Conservation (phyloP, 768 basidiomycete genomes). For the Panus rudis region DNA sequence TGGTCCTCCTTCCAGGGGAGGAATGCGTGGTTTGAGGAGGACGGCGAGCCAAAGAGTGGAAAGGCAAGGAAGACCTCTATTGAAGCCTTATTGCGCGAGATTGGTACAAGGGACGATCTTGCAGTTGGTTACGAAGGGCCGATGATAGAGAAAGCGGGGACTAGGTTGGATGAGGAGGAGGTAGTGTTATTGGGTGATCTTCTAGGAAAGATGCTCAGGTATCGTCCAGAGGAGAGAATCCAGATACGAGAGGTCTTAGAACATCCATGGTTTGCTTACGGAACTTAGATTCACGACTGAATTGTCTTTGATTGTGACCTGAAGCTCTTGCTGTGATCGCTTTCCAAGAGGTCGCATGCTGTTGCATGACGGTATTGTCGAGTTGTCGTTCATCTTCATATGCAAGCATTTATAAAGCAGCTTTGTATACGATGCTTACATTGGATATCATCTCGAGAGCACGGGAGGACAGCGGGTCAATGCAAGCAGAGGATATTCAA, state of each 20-base stretch:
- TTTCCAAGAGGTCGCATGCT: too few species aligned
- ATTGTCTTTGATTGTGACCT: too few species aligned
- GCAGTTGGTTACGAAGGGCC: constrained; percentile 14
- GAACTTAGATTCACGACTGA: too few species aligned
- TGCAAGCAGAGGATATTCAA: too few species aligned
- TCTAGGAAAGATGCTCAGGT: constrained; percentile 33
- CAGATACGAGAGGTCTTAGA: constrained; percentile 26
- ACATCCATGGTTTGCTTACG: constrained; percentile 33
- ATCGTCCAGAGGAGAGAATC: constrained; percentile 37
- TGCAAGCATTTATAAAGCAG: not conserved
- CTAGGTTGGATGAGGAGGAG: constrained; percentile 22
- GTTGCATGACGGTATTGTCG: too few species aligned
- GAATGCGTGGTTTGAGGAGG: constrained; percentile 30
- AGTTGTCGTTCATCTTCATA: not conserved
- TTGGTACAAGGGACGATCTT: constrained; percentile 24
- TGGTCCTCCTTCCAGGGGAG: constrained; percentile 28
- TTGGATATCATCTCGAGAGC: not conserved
- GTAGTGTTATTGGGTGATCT: constrained; percentile 32
- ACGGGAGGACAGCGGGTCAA: too few species aligned
- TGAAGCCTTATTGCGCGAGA: constrained; percentile 18
- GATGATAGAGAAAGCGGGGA: constrained; percentile 29
- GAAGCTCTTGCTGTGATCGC: too few species aligned
- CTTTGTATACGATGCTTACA: not conserved
- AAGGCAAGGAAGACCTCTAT: constrained; percentile 24
- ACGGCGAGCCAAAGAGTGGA: constrained; percentile 23